Evolutionary conservation across 1,284 basidiomycete genomes (phyloP).

Genomic region (Ceratobasidium sp.): DNA sequence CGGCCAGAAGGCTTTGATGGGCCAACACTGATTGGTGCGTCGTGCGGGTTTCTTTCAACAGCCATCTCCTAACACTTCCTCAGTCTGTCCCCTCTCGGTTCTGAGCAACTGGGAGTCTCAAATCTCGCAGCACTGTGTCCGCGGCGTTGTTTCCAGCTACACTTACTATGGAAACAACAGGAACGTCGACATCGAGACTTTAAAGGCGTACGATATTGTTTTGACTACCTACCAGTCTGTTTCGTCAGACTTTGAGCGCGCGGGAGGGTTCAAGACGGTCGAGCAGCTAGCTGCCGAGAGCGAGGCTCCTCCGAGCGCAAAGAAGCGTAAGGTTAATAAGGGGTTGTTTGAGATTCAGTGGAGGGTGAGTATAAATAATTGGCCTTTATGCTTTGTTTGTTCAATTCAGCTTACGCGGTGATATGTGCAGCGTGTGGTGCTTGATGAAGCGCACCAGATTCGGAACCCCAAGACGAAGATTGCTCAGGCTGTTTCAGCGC

Average conservation of each 20-base stretch:
- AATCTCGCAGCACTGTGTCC: slow-evolving; percentile 77
- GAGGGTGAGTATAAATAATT: slow-evolving; percentile 66
- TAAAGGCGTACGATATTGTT: slow-evolving; percentile 81
- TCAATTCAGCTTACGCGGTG: neutral
- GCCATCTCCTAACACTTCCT: slow-evolving; percentile 27
- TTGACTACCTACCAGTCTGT: slow-evolving; percentile 87
- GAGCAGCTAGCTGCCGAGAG: slow-evolving; percentile 37
- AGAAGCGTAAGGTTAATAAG: slow-evolving; percentile 50
- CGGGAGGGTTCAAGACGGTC: slow-evolving; percentile 34
- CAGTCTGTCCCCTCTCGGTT: slow-evolving; percentile 88
- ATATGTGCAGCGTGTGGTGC: slow-evolving; percentile 71
- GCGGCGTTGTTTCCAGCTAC: slow-evolving; percentile 65
- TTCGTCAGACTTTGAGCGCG: slow-evolving; percentile 46
- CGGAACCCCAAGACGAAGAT: slow-evolving; percentile 88
- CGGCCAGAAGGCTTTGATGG: slow-evolving; percentile 66
- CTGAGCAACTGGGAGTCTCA: slow-evolving; percentile 93
- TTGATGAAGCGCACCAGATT: slow-evolving; percentile 89
- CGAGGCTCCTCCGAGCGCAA: slow-evolving; percentile 47
- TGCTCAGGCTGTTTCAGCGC: slow-evolving; percentile 72
- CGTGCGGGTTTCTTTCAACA: neutral
- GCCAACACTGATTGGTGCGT: slow-evolving; percentile 78
- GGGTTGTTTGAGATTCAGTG: slow-evolving; percentile 76
- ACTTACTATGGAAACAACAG: slow-evolving; percentile 75
- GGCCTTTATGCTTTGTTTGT: neutral
- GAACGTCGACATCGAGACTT: slow-evolving; percentile 69